These are phyloP conservation scores for Ilyonectria robusta DNA, from an alignment of 2,329 filamentous ascomycete genomes.

Conservation along the genomic window DNA sequence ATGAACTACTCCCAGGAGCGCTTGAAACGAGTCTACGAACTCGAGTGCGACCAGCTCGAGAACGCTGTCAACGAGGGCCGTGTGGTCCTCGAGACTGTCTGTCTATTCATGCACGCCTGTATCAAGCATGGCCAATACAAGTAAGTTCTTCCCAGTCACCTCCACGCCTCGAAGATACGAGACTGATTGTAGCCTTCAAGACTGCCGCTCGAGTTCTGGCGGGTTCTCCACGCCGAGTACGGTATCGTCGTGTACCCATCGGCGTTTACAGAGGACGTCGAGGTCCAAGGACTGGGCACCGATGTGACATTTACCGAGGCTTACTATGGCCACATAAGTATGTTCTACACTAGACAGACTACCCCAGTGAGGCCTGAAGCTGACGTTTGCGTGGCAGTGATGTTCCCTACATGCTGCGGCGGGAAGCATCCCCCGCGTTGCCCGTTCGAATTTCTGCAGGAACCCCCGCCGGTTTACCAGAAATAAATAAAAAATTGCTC, in stretches of 20 bases:
- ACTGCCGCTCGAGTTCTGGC: constrained; percentile 56
- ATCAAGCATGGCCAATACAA: constrained; percentile 55
- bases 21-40: constrained; percentile 50
- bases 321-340: constrained; percentile 55
- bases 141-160: constrained; percentile 39
- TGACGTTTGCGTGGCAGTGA: constrained; percentile 47
- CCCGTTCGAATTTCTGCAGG: constrained; percentile 55
- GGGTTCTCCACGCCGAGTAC: constrained; percentile 55
- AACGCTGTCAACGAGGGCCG: constrained; percentile 51
- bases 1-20: constrained; percentile 55
- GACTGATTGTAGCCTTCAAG: constrained; percentile 37
- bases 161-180: too few species aligned
- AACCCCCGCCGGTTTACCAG: constrained; percentile 55
- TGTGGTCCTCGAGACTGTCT: constrained; percentile 56
- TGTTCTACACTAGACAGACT: constrained; percentile 1
- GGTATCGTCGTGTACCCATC: constrained; percentile 59
- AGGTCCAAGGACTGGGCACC: constrained; percentile 49
- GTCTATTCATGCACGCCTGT: constrained; percentile 57
- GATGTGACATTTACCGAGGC: constrained; percentile 56
- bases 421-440: constrained; percentile 52
- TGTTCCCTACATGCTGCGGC: constrained; percentile 51
- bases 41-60: constrained; percentile 52
- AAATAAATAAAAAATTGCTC: constrained; percentile 34
- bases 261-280: constrained; percentile 55
- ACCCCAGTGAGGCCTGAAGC: constrained; percentile 11